phyloP scores from a whole-genome alignment of 202 grass and related monocot genomes.

The Zoysia matrella region DNA sequence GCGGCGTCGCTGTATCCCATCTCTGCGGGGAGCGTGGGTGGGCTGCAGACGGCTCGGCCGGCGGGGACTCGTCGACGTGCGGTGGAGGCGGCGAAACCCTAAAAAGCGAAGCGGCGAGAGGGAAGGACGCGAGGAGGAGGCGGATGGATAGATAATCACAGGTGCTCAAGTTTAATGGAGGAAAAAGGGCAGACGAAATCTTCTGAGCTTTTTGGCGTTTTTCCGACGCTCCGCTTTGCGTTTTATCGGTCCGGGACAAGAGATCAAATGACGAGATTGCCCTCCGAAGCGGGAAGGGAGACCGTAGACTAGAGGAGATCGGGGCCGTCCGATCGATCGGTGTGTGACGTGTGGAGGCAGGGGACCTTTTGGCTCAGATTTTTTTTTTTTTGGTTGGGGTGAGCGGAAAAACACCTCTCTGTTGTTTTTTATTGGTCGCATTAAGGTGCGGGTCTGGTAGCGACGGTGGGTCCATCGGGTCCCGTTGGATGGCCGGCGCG shows the following conservation, averaged over 20 bases:
- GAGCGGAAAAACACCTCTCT: too few species aligned
- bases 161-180: background rate
- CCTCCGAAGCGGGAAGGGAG: background rate
- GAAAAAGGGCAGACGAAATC: too few species aligned
- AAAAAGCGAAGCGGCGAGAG: slow-evolving; percentile 42
- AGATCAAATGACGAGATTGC: background rate
- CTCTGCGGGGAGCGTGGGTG: background rate
- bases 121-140: background rate
- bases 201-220: background rate
- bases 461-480: too few species aligned
- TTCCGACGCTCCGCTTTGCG: background rate
- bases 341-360: background rate
- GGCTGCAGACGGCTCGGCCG: too few species aligned
- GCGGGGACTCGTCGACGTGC: slow-evolving; percentile 1
- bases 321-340: slow-evolving; percentile 21
- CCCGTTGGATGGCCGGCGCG: too few species aligned
- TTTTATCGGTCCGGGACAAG: slow-evolving; percentile 20
- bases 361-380: background rate
- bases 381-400: background rate
- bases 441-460: too few species aligned
- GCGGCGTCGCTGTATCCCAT: slow-evolving; percentile 60
- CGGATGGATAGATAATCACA: slow-evolving; percentile 38
- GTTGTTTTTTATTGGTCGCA: too few species aligned
- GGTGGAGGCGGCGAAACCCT: slow-evolving; percentile 45
- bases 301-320: slow-evolving; percentile 7